Conservation (phyloP, 257 asterid species). For the Fraxinus pennsylvanica region DNA sequence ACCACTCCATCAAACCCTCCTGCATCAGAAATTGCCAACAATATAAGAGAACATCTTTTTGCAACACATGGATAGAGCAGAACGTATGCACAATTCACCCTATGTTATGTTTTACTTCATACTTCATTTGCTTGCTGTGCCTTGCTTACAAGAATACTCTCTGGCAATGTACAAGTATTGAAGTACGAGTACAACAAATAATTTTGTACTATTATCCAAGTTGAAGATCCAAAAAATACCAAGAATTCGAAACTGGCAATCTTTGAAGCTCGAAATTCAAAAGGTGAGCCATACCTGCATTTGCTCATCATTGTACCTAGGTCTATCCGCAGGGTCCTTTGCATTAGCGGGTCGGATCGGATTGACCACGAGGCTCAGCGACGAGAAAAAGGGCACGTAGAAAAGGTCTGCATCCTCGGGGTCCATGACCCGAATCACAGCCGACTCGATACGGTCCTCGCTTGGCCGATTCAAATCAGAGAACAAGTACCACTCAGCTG, state of each 20-base stretch:
- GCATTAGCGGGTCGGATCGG: conserved; percentile 55
- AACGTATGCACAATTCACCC: not conserved
- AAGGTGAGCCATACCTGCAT: conserved; percentile 58
- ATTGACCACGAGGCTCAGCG: conserved; percentile 83
- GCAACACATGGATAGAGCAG: not conserved
- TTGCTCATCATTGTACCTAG: conserved; percentile 70
- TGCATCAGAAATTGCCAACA: conserved; percentile 38
- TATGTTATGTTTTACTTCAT: not conserved
- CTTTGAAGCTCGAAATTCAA: not conserved
- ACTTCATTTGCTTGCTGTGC: not conserved
- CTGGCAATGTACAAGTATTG: not conserved
- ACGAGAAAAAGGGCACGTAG: conserved; percentile 90
- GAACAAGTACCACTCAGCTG: conserved; percentile 92
- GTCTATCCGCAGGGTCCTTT: conserved; percentile 29
- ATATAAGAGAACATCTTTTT: conserved; percentile 10
- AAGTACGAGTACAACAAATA: not conserved
- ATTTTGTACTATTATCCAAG: not conserved
- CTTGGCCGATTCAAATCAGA: conserved; percentile 58
- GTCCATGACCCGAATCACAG: conserved; percentile 56
- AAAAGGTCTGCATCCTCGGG: conserved; percentile 88
- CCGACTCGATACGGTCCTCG: conserved; percentile 44
- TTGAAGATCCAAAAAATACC: not conserved
- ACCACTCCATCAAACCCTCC: conserved; percentile 87
- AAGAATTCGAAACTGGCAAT: not conserved
- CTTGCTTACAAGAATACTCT: not conserved